Percentiles rank a stretch among this genome's conserved stretches.
Conservation (phyloP, 2,329 filamentous ascomycete genomes). For the Pseudocercospora fuligena region DNA sequence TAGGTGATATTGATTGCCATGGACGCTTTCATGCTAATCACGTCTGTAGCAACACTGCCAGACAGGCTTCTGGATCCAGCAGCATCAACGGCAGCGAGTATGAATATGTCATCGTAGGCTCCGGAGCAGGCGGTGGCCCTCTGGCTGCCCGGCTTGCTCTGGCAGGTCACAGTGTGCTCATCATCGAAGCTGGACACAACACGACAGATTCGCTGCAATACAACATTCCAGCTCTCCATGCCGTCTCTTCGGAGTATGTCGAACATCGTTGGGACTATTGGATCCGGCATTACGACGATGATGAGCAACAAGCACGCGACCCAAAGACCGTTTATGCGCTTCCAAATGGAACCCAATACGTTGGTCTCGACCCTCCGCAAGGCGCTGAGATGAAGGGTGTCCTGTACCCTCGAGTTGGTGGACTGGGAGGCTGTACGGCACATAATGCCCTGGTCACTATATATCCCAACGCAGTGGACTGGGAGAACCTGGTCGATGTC, state of each 20-base stretch:
- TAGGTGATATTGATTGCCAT: neutral
- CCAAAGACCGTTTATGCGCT: slow-evolving; percentile 64
- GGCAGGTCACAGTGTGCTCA: slow-evolving; percentile 63
- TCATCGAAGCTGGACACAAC: slow-evolving; percentile 66
- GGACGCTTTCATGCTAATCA: neutral
- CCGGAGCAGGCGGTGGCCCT: slow-evolving; percentile 63
- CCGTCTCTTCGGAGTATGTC: slow-evolving; percentile 53
- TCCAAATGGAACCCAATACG: slow-evolving; percentile 57
- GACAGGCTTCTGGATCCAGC: neutral
- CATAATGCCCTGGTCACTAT: slow-evolving; percentile 67
- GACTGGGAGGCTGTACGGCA: slow-evolving; percentile 62
- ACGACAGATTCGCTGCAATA: slow-evolving; percentile 57
- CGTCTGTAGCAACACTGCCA: neutral
- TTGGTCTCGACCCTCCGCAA: slow-evolving; percentile 58
- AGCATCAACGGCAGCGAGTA: slow-evolving; percentile 45
- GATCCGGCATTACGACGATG: slow-evolving; percentile 64
- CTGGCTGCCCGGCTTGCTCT: slow-evolving; percentile 64
- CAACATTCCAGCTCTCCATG: slow-evolving; percentile 60
- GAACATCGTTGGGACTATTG: slow-evolving; percentile 67
- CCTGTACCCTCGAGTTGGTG: slow-evolving; percentile 63
- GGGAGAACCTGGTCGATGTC: slow-evolving; percentile 60
- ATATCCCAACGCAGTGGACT: slow-evolving; percentile 64
- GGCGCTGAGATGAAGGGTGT: slow-evolving; percentile 59
- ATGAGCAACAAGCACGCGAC: slow-evolving; percentile 59
- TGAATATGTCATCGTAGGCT: slow-evolving; percentile 67